Percentiles rank a stretch among this genome's conserved stretches.
These are phyloP conservation scores for Rutidosis leptorrhynchoides DNA, from an alignment of 129 eudicot genomes.

Conservation along the genomic window DNA sequence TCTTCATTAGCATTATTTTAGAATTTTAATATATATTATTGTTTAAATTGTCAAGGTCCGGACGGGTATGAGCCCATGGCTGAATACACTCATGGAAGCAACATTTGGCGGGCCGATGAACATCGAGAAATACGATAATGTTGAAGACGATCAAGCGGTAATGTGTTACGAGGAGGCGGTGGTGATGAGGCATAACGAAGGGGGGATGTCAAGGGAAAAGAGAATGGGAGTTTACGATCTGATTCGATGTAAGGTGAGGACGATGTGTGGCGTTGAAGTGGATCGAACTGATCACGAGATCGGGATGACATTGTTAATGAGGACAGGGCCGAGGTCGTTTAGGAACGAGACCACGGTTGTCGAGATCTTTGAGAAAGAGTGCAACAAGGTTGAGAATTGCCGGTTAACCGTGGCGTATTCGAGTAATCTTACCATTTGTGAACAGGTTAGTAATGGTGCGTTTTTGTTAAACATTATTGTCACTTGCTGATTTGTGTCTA, in stretches of 20 bases:
- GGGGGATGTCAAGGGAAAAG: constrained; percentile 71
- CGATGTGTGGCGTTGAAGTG: constrained; percentile 38
- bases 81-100: constrained; percentile 56
- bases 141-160: constrained; percentile 12
- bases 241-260: constrained; percentile 69
- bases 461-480: not conserved
- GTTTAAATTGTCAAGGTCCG: constrained; percentile 24
- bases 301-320: constrained; percentile 66
- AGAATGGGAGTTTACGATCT: constrained; percentile 64
- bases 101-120: constrained; percentile 47
- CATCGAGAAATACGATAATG: constrained; percentile 40
- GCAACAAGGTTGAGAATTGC: constrained; percentile 54
- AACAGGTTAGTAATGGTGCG: constrained; percentile 51
- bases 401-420: constrained; percentile 58
- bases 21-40: not conserved
- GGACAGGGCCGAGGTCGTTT: constrained; percentile 72
- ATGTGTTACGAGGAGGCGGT: constrained; percentile 78
- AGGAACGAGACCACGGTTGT: constrained; percentile 61
- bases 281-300: constrained; percentile 32
- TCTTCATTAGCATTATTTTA: not conserved
- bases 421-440: constrained; percentile 69
- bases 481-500: not conserved
- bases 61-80: constrained; percentile 52
- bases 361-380: constrained; percentile 50
- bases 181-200: constrained; percentile 83